phyloP scores from a whole-genome alignment of 371 early-diverging fungal species.

The Chytridium lagenaria region DNA sequence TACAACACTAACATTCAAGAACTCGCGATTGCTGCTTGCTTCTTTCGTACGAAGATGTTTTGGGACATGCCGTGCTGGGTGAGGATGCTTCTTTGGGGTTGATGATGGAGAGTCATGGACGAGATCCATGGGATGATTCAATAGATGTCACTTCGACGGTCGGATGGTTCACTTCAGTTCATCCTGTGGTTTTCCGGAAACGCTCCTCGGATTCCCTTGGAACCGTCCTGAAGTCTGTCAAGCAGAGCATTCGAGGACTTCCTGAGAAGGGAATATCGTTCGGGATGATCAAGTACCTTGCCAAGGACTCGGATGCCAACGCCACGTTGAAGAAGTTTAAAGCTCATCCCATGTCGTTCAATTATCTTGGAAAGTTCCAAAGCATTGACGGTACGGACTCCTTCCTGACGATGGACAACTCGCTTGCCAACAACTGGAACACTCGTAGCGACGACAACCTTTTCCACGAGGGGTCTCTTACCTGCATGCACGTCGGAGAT shows the following conservation, averaged over 20 bases:
- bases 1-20: slow-evolving; percentile 29
- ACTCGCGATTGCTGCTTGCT: slow-evolving; percentile 30
- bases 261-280: slow-evolving; percentile 31
- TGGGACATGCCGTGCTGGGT: neutral
- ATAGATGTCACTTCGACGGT: slow-evolving; percentile 33
- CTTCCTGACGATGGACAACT: slow-evolving; percentile 8
- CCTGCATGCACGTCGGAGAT: slow-evolving; percentile 15
- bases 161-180: slow-evolving; percentile 41
- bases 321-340: neutral
- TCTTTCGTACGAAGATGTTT: slow-evolving; percentile 12
- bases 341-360: slow-evolving; percentile 27
- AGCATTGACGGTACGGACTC: slow-evolving; percentile 20
- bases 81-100: slow-evolving; percentile 13
- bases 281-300: slow-evolving; percentile 22
- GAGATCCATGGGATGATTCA: slow-evolving; percentile 28
- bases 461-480: neutral
- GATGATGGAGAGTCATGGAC: slow-evolving; percentile 38
- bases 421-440: neutral
- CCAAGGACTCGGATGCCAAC: neutral
- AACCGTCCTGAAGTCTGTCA: slow-evolving; percentile 20
- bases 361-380: slow-evolving; percentile 35
- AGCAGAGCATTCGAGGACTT: slow-evolving; percentile 22
- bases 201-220: slow-evolving; percentile 1
- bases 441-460: neutral
- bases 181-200: slow-evolving; percentile 23